These are phyloP conservation scores for Chenopodium quinoa DNA, from an alignment of 148 eudicot genomes.

Conservation along the genomic window DNA sequence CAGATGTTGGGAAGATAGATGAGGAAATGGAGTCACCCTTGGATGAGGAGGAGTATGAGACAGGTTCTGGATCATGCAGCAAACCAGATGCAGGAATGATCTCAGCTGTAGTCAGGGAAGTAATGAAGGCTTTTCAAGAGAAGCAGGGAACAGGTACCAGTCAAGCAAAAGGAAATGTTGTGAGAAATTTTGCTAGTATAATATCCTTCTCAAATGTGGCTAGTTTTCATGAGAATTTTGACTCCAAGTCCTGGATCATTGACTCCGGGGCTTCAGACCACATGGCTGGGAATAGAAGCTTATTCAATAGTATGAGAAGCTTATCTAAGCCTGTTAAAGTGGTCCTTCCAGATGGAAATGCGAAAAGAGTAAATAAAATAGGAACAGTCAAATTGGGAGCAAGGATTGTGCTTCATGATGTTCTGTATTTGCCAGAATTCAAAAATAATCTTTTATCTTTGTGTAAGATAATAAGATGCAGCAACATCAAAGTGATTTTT, in stretches of 20 bases:
- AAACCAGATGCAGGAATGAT: background rate
- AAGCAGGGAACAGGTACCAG: background rate
- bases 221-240: background rate
- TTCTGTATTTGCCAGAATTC: background rate
- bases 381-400: background rate
- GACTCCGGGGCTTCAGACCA: background rate
- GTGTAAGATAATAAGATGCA: background rate
- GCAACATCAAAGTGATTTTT: background rate
- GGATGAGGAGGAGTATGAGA: background rate
- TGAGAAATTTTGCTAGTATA: background rate
- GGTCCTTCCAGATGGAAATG: background rate
- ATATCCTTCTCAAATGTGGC: background rate
- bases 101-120: background rate
- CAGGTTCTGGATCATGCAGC: fast-evolving
- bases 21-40: background rate
- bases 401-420: background rate
- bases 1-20: no score
- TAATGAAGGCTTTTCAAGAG: background rate
- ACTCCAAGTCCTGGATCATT: background rate
- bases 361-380: background rate
- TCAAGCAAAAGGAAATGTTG: background rate
- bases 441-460: background rate
- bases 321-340: background rate
- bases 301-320: background rate
- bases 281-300: background rate